Base-by-base conservation (phyloP, 2,329 filamentous ascomycete genomes). In the Plenodomus tracheiphilus region DNA sequence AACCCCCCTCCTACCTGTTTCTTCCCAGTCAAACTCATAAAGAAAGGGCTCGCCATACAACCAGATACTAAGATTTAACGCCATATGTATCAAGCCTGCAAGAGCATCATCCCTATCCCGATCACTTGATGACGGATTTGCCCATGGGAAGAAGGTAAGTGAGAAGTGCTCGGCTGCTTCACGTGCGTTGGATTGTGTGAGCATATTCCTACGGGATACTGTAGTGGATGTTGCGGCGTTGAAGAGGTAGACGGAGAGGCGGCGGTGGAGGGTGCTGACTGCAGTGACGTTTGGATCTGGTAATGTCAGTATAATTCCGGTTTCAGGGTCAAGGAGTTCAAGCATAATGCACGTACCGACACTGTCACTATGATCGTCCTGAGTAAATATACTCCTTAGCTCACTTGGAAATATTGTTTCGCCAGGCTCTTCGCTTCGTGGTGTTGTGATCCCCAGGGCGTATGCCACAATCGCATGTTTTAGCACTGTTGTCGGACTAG, bases 141-240 rank as follows among this genome's bases (percentile, higher is more conserved):
- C 64, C 68, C 68, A 71, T 1, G 67, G 65, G 40, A 71, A 71
- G 53, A 71, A 71, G 0, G 65, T 64, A 4, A 71, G 56, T 4
- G 61, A 56, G 50, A 71, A 71, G 47, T 68, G 63, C 41, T 69
- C 65, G 1, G 68, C 67, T n/a, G 66, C 65, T 59, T 70, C 65
- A 30, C 61, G 62, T 9, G 65, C 60, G n/a, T 58, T 52, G 10
- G 63, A 60, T 21, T 56, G 46, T 25, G 49, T 17, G 43, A 36
- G 25, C 34, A 40, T 51, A 9, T 39, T 50, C 41, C 20, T 43
- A 21, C 28, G 51, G 5, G 25, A 47, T 38, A 30, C 40, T 25
- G 28, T 42, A 32, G 16, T 22, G 34, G 46, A 25, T 11, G 47
- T 39, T 2, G 39, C 50, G 30, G 53, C 46, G 8, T 49, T 50